Percentiles rank a stretch among this genome's conserved stretches.
Evolutionary conservation across 108 stramenopile genomes (phyloP).

Genomic region (Hondaea fermentalgiana): DNA sequence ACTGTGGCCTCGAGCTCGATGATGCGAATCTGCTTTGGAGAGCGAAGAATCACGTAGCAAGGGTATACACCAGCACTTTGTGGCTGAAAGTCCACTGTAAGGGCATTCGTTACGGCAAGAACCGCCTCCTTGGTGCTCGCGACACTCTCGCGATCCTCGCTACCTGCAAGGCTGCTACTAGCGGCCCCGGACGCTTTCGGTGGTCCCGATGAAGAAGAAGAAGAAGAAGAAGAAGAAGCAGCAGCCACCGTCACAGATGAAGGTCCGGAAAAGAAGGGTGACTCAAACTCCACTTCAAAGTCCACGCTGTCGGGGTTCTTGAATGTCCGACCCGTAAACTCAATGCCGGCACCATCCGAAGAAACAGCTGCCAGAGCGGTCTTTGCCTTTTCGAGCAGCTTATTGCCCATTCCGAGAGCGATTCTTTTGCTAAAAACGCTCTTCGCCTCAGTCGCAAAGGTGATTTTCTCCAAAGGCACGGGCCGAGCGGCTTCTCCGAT

Average conservation of each 20-base stretch:
- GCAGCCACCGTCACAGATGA: not conserved
- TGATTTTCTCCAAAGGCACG: not conserved
- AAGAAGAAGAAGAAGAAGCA: no score
- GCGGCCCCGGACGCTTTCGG: no score
- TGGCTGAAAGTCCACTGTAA: slow-evolving; percentile 21
- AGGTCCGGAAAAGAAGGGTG: not conserved
- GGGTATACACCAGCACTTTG: slow-evolving; percentile 40
- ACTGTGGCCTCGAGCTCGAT: slow-evolving; percentile 28
- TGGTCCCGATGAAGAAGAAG: no score
- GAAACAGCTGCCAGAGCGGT: not conserved
- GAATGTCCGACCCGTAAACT: not conserved
- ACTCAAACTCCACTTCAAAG: not conserved
- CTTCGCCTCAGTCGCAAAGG: slow-evolving; percentile 21
- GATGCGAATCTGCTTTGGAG: slow-evolving; percentile 36
- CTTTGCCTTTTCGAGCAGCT: slow-evolving; percentile 30
- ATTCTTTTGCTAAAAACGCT: slow-evolving; percentile 27
- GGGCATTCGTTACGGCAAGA: not conserved
- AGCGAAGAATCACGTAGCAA: not conserved
- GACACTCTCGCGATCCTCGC: no score
- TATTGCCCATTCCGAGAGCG: slow-evolving; percentile 22
- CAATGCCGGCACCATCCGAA: not conserved
- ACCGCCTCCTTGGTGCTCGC: not conserved
- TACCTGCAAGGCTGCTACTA: no score
- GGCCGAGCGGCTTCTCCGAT: slow-evolving; percentile 34
- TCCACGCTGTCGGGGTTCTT: slow-evolving; percentile 19